phyloP scores from a whole-genome alignment of 2,329 filamentous ascomycete genomes.

The Fusarium pseudocircinatum region DNA sequence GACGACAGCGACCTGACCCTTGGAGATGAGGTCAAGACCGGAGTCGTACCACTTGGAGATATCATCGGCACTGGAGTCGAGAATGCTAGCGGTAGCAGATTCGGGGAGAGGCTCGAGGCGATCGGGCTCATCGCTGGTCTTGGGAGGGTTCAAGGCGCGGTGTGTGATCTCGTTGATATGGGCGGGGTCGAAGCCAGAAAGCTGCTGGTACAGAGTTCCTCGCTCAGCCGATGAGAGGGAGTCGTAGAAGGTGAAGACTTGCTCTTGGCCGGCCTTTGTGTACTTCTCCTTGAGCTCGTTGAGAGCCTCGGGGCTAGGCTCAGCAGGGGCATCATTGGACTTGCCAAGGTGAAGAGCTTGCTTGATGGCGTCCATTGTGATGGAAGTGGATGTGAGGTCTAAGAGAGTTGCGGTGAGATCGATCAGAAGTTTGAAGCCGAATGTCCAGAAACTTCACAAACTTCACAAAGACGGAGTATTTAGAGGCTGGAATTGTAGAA shows the following conservation, averaged over 20 bases:
- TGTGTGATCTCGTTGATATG: constrained; percentile 90
- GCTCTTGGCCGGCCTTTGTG: constrained; percentile 80
- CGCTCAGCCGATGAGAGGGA: constrained; percentile 78
- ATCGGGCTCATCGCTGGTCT: constrained; percentile 64
- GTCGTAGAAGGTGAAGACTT: constrained; percentile 85
- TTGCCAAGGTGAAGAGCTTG: constrained; percentile 52
- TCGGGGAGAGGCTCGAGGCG: constrained; percentile 87
- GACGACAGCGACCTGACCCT: constrained; percentile 84
- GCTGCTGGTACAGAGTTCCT: constrained; percentile 81
- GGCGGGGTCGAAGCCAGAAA: constrained; percentile 81
- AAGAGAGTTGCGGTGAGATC: constrained; percentile 29
- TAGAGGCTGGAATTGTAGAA: constrained; percentile 5
- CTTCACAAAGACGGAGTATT: neutral
- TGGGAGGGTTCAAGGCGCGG: constrained; percentile 81
- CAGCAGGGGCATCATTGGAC: constrained; percentile 47
- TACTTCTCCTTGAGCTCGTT: constrained; percentile 76
- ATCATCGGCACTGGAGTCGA: constrained; percentile 84
- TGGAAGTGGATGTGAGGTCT: constrained; percentile 12
- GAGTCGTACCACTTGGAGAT: constrained; percentile 86
- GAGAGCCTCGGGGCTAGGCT: constrained; percentile 73
- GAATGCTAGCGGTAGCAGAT: constrained; percentile 85
- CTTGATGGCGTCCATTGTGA: constrained; percentile 58
- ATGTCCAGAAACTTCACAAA: neutral
- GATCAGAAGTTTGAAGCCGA: constrained; percentile 10
- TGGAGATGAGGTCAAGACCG: constrained; percentile 80